Evolutionary conservation across 441 rosid genomes (phyloP).

Genomic region (Euphorbia schlechtendalii): DNA sequence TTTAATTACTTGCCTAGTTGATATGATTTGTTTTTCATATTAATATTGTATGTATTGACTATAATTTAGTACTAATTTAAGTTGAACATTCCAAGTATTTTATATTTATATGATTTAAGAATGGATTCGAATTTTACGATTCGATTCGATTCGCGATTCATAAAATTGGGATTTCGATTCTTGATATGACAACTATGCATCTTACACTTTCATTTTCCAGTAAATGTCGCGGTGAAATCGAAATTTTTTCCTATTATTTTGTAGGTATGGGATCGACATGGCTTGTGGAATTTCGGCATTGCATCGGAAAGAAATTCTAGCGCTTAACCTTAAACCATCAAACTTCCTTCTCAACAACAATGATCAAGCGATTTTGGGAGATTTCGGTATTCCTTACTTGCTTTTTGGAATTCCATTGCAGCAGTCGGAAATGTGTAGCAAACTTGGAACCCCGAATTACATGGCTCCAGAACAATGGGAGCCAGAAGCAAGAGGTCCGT

Average conservation of each 20-base stretch:
- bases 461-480: slow-evolving; percentile 99
- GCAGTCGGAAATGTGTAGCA: slow-evolving; percentile 49
- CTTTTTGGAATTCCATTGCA: slow-evolving; percentile 60
- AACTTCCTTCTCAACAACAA: slow-evolving; percentile 66
- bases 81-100: too few relatives aligned
- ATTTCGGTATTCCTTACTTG: slow-evolving; percentile 67
- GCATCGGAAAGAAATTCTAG: slow-evolving; percentile 58
- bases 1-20: too few relatives aligned
- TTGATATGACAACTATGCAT: too few relatives aligned
- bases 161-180: too few relatives aligned
- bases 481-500: slow-evolving; percentile 78
- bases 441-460: slow-evolving; percentile 84
- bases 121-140: too few relatives aligned
- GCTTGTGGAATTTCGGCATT: slow-evolving; percentile 53
- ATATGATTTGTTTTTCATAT: too few relatives aligned
- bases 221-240: too few relatives aligned
- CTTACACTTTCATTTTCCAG: too few relatives aligned
- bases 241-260: slow-evolving; percentile 19
- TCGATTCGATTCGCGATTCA: too few relatives aligned
- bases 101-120: too few relatives aligned
- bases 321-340: slow-evolving; percentile 71
- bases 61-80: too few relatives aligned
- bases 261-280: slow-evolving; percentile 67
- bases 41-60: too few relatives aligned
- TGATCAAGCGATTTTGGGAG: slow-evolving; percentile 66